Evolutionary conservation across 495 filamentous ascomycete genomes (phyloP), one percentile per base, ranked within the genome.

Genomic region (Cryomyces minteri): DNA sequence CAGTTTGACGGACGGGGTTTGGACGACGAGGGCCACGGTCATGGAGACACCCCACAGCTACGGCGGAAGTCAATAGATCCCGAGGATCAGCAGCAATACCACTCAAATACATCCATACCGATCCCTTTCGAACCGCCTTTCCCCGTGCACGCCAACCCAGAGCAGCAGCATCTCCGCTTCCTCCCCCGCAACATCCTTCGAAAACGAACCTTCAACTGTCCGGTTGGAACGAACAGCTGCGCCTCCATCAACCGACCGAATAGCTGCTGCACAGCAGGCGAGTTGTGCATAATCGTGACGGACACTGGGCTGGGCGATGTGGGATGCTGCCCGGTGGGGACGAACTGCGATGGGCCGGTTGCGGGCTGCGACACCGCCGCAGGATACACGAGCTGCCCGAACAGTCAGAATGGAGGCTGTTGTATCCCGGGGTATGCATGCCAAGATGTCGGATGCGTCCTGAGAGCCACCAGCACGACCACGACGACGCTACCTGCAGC

Each of bases 401-500:
- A 69, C 12, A 70, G 67, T 31, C 51, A 79, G 11, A 88, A 87
- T 4, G 87, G 87, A 1, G 88, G 88, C 1, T 96, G 88, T 53
- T 96, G 88, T 58, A 79, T 92, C 40, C 69, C 80, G 0, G 82
- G 81, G 0, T 94, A 79, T 55, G 68, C 70, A 2, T 96, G 88
- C 58, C 70, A 76, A n/a, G 70, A 71, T 29, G 68, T 81, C 33
- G 90, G 88, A 14, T 96, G 88, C 29, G 45, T 47, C 5, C 32
- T 38, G 8, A 37, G 8, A 14, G 53, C 43, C 11, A 57, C 52
- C 3, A 31, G 37, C 25, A 57, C 54, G 7, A 43, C 47, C 5
- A 49, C 50, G 2, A 44, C 48, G 5, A 57, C 54, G n/a, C 39
- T 54, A 28, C 34, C 48, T 6, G 43, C 43, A 10, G 47, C 32